A percentile compares a stretch with the other conserved stretches of the same genome.
These are phyloP conservation scores for Capniomyces stellatus DNA, from an alignment of 371 early-diverging fungal genomes.

Conservation along the genomic window DNA sequence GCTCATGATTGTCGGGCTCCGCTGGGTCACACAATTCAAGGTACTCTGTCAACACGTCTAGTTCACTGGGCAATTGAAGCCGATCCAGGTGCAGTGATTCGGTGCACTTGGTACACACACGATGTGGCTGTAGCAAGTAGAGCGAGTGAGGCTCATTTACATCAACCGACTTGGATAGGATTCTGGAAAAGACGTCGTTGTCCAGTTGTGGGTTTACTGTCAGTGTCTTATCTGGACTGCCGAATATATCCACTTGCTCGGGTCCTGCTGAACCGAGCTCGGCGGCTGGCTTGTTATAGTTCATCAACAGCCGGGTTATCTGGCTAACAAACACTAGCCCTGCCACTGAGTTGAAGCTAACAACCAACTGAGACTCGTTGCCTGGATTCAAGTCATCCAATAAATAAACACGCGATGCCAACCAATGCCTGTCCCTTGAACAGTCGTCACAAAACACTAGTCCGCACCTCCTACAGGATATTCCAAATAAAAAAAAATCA, in stretches of 20 bases:
- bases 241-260: not conserved
- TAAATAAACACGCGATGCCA: slow-evolving; percentile 14
- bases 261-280: not conserved
- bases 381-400: not conserved
- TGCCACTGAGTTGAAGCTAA: not conserved
- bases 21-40: too few relatives aligned
- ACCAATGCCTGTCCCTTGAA: slow-evolving; percentile 33
- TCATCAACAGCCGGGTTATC: not conserved
- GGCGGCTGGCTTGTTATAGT: not conserved
- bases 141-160: not conserved
- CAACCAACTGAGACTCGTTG: not conserved
- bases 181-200: not conserved
- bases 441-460: slow-evolving; percentile 57
- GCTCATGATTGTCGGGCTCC: too few relatives aligned
- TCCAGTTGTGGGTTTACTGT: too few relatives aligned
- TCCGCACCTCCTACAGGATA: slow-evolving; percentile 50
- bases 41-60: too few relatives aligned
- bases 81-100: not conserved
- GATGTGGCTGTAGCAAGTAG: not conserved
- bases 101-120: not conserved
- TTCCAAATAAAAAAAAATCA: not conserved
- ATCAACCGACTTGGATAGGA: not conserved
- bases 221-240: not conserved
- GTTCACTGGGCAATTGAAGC: not conserved
- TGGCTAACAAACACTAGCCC: not conserved